Evolutionary conservation across 164 flowering plant genomes (phyloP), one percentile per base, ranked within the genome.

Genomic region (Vitis cinerea): DNA sequence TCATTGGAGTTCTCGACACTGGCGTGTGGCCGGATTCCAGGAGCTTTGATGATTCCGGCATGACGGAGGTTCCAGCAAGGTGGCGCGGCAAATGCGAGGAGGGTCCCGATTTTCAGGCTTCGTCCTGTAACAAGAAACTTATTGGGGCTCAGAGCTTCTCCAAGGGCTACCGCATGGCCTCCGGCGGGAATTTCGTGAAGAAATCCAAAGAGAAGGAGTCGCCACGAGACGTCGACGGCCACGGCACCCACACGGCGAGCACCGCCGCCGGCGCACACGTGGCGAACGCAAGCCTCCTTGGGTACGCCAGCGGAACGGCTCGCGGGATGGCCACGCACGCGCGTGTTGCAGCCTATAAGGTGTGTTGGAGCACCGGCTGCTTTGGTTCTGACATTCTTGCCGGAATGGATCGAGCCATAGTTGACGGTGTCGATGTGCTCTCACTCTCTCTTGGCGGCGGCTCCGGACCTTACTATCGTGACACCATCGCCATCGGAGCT

Each of bases 401-500:
- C 0, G 97, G 85, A 0, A 89, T 94, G 82, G 97, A 94, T 19
- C 67, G 63, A 3, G 94, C 98, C 2, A 87, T 92, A 0, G 2
- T 14, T 0, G 97, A 92, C 72, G 98, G 97, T 1, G 97, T 92
- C 2, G 85, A 94, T 61, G 94, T 94, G 2, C 79, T 94, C 0
- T 94, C 98, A 0, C 64, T 92, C 17, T 94, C 98, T 0, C 83
- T 92, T 1, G 98, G 98, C 1, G 97, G 97, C n/a, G 88, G 89
- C 4, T 79, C 90, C 3, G 84, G 67, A 0, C 86, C 89, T 9
- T 90, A 86, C 50, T 86, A 76, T 70, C 75, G 88, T 0, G 95
- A 94, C 58, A 81, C 88, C 7, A 82, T 94, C 16, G 95, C 95
- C 2, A 82, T 90, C 31, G 95, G 92, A 3, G 92, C 92, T 0